phyloP scores from a whole-genome alignment of 2,329 filamentous ascomycete genomes.

The Fusarium longipes region DNA sequence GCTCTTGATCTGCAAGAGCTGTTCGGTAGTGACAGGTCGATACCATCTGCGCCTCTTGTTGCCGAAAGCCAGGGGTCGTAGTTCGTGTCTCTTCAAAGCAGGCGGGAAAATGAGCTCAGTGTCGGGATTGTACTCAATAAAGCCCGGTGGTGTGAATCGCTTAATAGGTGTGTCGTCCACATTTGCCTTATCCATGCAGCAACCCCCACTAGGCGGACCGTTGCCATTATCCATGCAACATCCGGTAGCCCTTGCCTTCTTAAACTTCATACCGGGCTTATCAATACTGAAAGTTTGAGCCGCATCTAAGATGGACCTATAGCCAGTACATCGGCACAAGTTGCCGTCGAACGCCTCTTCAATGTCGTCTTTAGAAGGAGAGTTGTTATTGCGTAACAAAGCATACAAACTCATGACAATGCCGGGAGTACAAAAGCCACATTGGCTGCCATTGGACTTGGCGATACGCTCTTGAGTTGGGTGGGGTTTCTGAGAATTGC shows the following conservation, averaged over 20 bases:
- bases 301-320: conserved; percentile 91
- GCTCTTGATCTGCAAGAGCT: conserved; percentile 91
- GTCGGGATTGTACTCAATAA: conserved; percentile 93
- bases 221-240: conserved; percentile 78
- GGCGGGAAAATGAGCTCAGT: conserved; percentile 97
- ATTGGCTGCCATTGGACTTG: conserved; percentile 91
- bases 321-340: conserved; percentile 93
- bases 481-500: conserved; percentile 86
- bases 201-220: conserved; percentile 59
- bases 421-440: conserved; percentile 93
- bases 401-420: conserved; percentile 99
- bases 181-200: conserved; percentile 73
- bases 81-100: conserved; percentile 81
- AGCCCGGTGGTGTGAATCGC: conserved; percentile 84
- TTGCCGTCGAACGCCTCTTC: conserved; percentile 99
- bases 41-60: conserved; percentile 97
- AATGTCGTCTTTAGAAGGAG: conserved; percentile 82
- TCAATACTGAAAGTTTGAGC: conserved; percentile 85
- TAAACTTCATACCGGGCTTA: conserved; percentile 59
- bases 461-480: conserved; percentile 92
- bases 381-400: conserved; percentile 83
- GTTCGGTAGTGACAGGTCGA: conserved; percentile 84
- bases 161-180: conserved; percentile 67
- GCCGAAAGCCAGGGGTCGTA: conserved; percentile 85
- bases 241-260: conserved; percentile 59